Evolutionary conservation across 2,329 filamentous ascomycete species (phyloP), one percentile per base, ranked within the genome.

Genomic region (Epichloe glyceriae): DNA sequence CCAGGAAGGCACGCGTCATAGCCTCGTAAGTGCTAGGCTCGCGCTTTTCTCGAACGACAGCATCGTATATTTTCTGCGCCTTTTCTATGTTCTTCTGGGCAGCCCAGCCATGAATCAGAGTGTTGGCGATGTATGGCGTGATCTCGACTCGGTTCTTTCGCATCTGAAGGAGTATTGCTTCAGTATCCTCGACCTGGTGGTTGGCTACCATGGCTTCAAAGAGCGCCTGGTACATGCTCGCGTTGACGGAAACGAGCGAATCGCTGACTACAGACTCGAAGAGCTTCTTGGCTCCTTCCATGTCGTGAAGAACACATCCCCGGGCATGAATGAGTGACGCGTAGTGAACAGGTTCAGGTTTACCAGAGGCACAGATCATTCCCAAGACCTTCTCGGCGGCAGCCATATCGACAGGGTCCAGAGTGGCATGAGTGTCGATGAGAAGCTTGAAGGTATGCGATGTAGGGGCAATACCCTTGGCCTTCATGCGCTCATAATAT

Each of bases 11-110:
- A 44, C 93, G 80, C 5, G 90, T 95, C 93, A 98, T 98, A 40
- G 91, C 90, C 71, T 98, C 93, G 67, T 98, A 98, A 4, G 93
- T 98, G 73, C 89, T 96, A 3, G 93, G 93, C 72, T 98, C 93
- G 52, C 93, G 83, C 70, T 84, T 89, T 50, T 82, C 78, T 30
- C 80, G 77, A 8, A 83, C 79, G 3, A 98, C 83, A n/a, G 78
- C 75, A 53, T 86, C 78, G 64, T 95, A 98, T 54, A 96, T 82
- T 22, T 77, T 71, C 62, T 83, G 81, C 17, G 89, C 87, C 67
- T 88, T 90, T 53, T 72, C 69, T 43, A 97, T 86, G 56, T 94
- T 79, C 68, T 85, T 85, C 65, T 86, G 86, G 14, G 84, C 78
- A 20, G 91, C 88, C 91, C 93, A 98, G 56, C 93, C 93, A 63